Base-by-base conservation (phyloP, 2,329 filamentous ascomycete genomes). In the Helminthosporium solani region DNA sequence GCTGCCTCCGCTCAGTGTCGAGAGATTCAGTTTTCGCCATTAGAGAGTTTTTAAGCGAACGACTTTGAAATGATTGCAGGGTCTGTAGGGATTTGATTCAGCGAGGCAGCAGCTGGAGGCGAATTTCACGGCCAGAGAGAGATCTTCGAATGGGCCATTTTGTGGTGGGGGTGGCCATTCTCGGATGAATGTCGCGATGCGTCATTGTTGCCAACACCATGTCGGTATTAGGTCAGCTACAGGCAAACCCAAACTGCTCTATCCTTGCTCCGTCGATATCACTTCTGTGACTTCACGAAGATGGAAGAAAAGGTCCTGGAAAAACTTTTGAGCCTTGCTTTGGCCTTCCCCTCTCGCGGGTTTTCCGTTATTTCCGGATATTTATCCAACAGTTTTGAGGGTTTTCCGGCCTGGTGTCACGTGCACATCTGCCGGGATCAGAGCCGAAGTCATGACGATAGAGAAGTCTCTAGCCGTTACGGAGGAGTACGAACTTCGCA, bases 21-120 rank as follows among this genome's bases (percentile, higher is more conserved):
- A 48, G 18, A 14, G 54, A 46, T 14, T 43, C 18, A 8, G 54
- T 44, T n/a, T 34, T 40, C 7, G 50, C 46, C 60, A 64, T 64
- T 16, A 33, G 25, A 15, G 33, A 37, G 27, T 23, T 6, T 28
- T 25, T 21, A 21, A 46, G 44, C 45, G 34, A 35, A 33, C 23
- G 43, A 25, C 21, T 35, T 25, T 19, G 7, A 34, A 43, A 15
- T 33, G 28, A 44, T 31, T 14, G 44, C 44, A 33, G 41, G 34
- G 33, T 31, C 18, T 27, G 28, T 30, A 15, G 20, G 21, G 45
- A 20, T 16, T 16, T 18, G 20, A 3, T 39, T 15, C 9, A 38
- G 20, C 20, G 12, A 25, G 8, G 9, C 20, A 14, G 12, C 35
- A 23, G 23, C 23, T 25, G 23, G 23, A n/a, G 23, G 40, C 18